Evolutionary conservation across 2,329 filamentous ascomycete genomes (phyloP), one percentile per base, ranked within the genome.

Genomic region (Pseudogymnoascus pannorum): DNA sequence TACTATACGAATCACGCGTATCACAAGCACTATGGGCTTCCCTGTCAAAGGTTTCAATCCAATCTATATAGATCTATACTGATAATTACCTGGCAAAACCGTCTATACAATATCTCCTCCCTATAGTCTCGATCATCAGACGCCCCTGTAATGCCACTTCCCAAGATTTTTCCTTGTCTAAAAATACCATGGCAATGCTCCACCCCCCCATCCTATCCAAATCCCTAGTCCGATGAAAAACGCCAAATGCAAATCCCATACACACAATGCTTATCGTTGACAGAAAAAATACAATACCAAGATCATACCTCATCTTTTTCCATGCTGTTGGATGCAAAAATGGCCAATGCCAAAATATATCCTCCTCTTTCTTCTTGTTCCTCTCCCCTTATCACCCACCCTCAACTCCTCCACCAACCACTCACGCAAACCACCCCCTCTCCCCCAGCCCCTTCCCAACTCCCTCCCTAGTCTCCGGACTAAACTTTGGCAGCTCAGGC

Each of bases 401-500:
- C 63, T 42, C 44, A 40, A 61, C 8, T 38, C 51, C 8, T 6
- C 40, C 6, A 24, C 18, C 40, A 24, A 44, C 12, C 5, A 14
- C 22, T 48, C 14, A 48, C 3, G 2, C 4, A 48, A 26, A n/a
- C 14, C 44, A 7, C 7, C n/a, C 44, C 14, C 22, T 24, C 22
- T 16, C 42, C 11, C 18, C 24, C 36, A 57, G 18, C 26, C 40
- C 42, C 44, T 31, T 63, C 48, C 63, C 44, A n/a, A 66, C 66
- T 18, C 64, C 38, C 29, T 64, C 64, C 40, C 62, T 61, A 18
- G 62, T 63, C 4, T 58, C 59, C 1, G 69, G 68, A 44, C 64
- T 68, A 40, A 71, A 71, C 4, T 38, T 31, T 7, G 68, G 64
- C 4, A 70, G 59, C 40, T 64, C 54, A 14, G 69, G 70, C 1